Evolutionary conservation across 2,329 filamentous ascomycete genomes (phyloP), one percentile per base, ranked within the genome.

Genomic region (Scedosporium aurantiacum): DNA sequence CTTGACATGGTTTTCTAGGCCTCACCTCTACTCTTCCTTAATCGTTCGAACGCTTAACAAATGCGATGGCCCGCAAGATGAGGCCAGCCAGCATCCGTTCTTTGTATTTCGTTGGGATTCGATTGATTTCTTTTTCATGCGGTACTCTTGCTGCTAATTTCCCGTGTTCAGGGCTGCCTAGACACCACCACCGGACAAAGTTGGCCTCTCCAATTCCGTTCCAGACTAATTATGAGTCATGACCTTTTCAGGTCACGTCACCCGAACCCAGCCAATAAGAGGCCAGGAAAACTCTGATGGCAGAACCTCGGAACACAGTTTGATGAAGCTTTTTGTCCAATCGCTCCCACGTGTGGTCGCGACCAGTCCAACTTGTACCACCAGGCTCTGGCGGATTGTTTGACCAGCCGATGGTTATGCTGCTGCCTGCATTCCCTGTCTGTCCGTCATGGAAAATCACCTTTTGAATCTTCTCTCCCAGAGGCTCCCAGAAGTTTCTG

Each of bases 381-480:
- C 50, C 23, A 23, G 12, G 50, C 50, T 54, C 50, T 21, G 50
- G n/a, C 47, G 28, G 32, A 37, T 54, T 27, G 50, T 54, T 54
- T 54, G 50, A 27, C 50, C 50, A 23, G 50, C 50, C 50, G 50
- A 28, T 47, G 3, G 12, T 54, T 54, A 54, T 54, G 23, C 23
- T 54, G 50, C 21, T 54, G 50, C 50, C 50, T 54, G 50, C 50
- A 14, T 54, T 54, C 23, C 50, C 50, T 8, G 64, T 68, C 70
- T 66, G n/a, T 37, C 32, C n/a, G 41, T 32, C 54, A 55, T 56
- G 25, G 55, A 59, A 25, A 25, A 18, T 18, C n/a, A 63, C 60
- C 62, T 63, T 54, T 54, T 7, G 3, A 8, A 23, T 27, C 32
- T 64, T 60, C 62, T 63, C 23, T 52, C 18, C 16, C n/a, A 3